Conservation (phyloP, 2,329 filamentous ascomycete species). For the Daldinia sp. region DNA sequence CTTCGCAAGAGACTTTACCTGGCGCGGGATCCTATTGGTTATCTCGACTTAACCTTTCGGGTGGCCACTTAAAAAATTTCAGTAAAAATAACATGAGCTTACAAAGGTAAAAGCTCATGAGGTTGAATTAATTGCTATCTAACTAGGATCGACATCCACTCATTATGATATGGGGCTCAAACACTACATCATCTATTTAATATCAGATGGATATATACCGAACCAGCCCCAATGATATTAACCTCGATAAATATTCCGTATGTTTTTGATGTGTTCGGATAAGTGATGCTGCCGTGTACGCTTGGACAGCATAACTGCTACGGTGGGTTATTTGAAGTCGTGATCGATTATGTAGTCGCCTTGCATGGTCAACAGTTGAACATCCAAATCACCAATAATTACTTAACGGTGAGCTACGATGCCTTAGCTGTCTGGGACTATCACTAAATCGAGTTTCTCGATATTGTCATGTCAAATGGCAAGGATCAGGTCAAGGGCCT, state of each 20-base stretch:
- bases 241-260: constrained; percentile 2
- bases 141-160: background rate
- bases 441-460: background rate
- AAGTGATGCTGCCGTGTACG: constrained; percentile 20
- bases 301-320: constrained; percentile 16
- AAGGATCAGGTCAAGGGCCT: constrained; percentile 1
- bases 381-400: background rate
- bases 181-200: background rate
- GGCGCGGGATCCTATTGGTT: background rate
- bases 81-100: background rate
- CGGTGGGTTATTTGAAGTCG: constrained; percentile 6
- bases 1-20: constrained; percentile 1
- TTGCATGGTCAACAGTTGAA: constrained; percentile 5
- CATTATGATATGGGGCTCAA: background rate
- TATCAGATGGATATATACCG: constrained; percentile 14
- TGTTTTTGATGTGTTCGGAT: constrained; percentile 15
- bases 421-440: constrained; percentile 1
- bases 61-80: background rate
- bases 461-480: background rate
- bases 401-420: background rate
- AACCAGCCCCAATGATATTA: constrained; percentile 7
- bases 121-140: background rate
- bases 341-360: constrained; percentile 7
- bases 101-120: background rate
- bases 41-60: background rate